Evolutionary conservation across 768 basidiomycete genomes (phyloP).

Genomic region (Epithele typhae): DNA sequence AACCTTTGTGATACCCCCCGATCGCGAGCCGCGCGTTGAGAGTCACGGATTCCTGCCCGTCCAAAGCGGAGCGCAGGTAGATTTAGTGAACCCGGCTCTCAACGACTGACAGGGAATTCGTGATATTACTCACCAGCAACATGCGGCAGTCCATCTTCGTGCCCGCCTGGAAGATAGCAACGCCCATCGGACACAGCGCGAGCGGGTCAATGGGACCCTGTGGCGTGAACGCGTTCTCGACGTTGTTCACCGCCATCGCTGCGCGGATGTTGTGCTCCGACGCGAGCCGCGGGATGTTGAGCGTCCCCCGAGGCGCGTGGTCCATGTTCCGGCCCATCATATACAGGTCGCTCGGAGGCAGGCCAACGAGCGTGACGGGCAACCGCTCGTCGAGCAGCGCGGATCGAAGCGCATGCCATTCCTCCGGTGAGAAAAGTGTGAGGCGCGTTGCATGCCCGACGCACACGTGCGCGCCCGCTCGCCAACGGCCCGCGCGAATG

Average conservation of each 20-base stretch:
- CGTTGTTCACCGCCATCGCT: slow-evolving; percentile 60
- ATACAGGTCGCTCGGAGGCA: slow-evolving; percentile 65
- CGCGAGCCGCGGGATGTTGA: slow-evolving; percentile 47
- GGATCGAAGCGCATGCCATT: slow-evolving; percentile 35
- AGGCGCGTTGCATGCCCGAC: slow-evolving; percentile 61
- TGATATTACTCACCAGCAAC: slow-evolving; percentile 40
- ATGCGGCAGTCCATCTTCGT: slow-evolving; percentile 41
- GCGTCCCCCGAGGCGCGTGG: slow-evolving; percentile 46
- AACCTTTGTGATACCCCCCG: slow-evolving; percentile 25
- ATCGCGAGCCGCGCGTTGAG: slow-evolving; percentile 48
- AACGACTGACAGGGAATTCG: too few species aligned
- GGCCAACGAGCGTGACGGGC: slow-evolving; percentile 49
- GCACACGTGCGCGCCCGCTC: slow-evolving; percentile 36
- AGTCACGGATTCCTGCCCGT: slow-evolving; percentile 45
- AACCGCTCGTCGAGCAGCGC: slow-evolving; percentile 36
- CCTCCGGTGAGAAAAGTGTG: slow-evolving; percentile 40
- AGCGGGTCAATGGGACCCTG: slow-evolving; percentile 63
- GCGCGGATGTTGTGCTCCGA: slow-evolving; percentile 42
- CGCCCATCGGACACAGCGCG: slow-evolving; percentile 52
- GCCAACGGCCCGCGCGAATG: slow-evolving; percentile 23
- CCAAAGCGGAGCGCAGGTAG: too few species aligned
- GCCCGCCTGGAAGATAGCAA: slow-evolving; percentile 56
- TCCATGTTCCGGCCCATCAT: slow-evolving; percentile 53
- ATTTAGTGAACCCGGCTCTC: too few species aligned
- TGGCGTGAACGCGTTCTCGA: slow-evolving; percentile 66